These are phyloP conservation scores for Ilyonectria sp. DNA, from an alignment of 2,329 filamentous ascomycete genomes.

Conservation along the genomic window DNA sequence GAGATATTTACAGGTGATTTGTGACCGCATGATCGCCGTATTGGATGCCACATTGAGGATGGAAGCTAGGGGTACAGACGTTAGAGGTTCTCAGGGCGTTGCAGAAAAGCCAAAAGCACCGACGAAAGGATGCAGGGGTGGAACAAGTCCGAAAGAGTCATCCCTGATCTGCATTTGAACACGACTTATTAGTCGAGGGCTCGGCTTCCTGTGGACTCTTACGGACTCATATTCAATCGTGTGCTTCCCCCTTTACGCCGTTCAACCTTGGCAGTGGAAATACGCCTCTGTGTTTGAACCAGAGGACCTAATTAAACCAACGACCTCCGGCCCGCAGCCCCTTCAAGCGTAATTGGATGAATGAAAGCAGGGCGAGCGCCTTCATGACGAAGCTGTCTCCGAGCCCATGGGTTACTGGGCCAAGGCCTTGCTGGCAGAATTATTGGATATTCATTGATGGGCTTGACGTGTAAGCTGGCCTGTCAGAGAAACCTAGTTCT, in stretches of 20 bases:
- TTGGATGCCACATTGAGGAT: neutral
- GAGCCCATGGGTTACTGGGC: neutral
- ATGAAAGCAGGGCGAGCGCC: neutral
- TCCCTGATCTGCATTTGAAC: neutral
- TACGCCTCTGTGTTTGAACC: slow-evolving; percentile 18
- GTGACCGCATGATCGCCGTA: neutral
- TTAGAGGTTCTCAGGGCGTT: neutral
- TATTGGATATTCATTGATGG: neutral
- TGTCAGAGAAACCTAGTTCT: neutral
- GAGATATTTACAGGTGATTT: neutral
- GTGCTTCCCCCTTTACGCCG: neutral
- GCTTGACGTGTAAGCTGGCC: neutral
- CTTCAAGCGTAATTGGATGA: slow-evolving; percentile 11
- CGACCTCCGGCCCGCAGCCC: slow-evolving; percentile 13
- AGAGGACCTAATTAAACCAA: slow-evolving; percentile 26
- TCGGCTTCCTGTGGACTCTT: neutral
- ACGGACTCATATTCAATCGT: neutral
- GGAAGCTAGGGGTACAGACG: neutral
- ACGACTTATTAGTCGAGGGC: neutral
- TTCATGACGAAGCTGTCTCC: neutral
- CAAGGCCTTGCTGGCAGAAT: neutral
- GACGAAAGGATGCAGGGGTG: neutral
- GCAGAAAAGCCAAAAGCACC: neutral
- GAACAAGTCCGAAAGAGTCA: neutral
- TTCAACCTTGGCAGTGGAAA: slow-evolving; percentile 8